Conservation (phyloP, 2,329 filamentous ascomycete genomes). For the Sarocladium kiliense region DNA sequence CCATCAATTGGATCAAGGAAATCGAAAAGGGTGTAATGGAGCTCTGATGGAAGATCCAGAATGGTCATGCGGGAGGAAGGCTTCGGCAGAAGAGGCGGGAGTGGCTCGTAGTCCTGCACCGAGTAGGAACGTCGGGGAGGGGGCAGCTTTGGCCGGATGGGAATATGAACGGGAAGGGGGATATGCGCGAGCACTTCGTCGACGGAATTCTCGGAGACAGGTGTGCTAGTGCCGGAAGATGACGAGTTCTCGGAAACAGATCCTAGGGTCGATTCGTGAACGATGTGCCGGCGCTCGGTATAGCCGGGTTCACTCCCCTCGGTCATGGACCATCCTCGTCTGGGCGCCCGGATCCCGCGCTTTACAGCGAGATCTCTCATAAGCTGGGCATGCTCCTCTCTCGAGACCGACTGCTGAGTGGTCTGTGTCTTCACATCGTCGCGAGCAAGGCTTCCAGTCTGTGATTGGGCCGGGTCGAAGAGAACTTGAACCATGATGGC, state of each 20-base stretch:
- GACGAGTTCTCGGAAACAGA: constrained; percentile 29
- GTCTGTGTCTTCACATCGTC: constrained; percentile 9
- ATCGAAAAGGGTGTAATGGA: constrained; percentile 57
- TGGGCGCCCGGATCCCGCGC: constrained; percentile 32
- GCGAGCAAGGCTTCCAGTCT: constrained; percentile 12
- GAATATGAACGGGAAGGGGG: constrained; percentile 15
- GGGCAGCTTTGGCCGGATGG: constrained; percentile 30
- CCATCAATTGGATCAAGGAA: constrained; percentile 61
- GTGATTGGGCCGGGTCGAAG: constrained; percentile 16
- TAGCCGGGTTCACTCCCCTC: constrained; percentile 31
- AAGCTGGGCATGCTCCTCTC: constrained; percentile 36
- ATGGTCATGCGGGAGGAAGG: constrained; percentile 42
- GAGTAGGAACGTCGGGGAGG: constrained; percentile 53
- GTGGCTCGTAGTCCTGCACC: constrained; percentile 54
- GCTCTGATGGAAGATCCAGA: constrained; percentile 50
- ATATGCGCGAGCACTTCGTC: constrained; percentile 16
- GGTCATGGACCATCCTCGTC: constrained; percentile 42
- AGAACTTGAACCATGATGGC: constrained; percentile 28
- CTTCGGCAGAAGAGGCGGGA: constrained; percentile 37
- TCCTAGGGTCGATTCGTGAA: constrained; percentile 14
- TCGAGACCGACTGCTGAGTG: constrained; percentile 16
- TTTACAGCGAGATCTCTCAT: constrained; percentile 32
- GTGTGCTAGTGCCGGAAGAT: not conserved
- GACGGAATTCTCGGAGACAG: not conserved
- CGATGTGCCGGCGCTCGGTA: not conserved